Evolutionary conservation across 805 yeast species (phyloP).

Genomic region (Nakazawaea populi): DNA sequence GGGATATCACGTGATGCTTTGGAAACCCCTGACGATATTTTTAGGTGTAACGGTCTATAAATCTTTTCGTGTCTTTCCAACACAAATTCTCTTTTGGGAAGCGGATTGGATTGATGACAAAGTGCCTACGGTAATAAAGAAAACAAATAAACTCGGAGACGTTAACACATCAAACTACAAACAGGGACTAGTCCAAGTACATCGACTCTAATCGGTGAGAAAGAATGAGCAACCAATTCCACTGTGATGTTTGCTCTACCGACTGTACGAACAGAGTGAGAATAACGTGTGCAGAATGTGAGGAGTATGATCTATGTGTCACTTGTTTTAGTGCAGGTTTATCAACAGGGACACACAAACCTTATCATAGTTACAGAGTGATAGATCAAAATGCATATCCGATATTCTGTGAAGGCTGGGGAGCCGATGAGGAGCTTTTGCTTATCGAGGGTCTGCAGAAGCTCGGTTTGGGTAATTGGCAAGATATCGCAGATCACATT

Average conservation of each 20-base stretch:
- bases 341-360: conserved; percentile 79
- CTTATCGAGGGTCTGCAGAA: conserved; percentile 90
- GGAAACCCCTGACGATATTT: neutral
- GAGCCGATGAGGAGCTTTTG: conserved; percentile 93
- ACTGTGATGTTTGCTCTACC: conserved; percentile 94
- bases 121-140: neutral
- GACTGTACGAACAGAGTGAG: conserved; percentile 93
- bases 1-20: neutral
- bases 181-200: conserved; percentile 8
- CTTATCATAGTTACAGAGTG: conserved; percentile 88
- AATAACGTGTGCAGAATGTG: conserved; percentile 86
- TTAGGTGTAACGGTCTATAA: neutral
- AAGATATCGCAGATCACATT: conserved; percentile 93
- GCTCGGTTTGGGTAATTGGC: conserved; percentile 95
- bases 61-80: too few species aligned
- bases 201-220: neutral
- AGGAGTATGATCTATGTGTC: conserved; percentile 95
- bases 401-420: conserved; percentile 87
- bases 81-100: neutral
- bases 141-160: neutral
- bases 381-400: conserved; percentile 96
- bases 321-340: conserved; percentile 91
- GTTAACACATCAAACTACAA: conserved; percentile 13
- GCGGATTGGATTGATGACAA: neutral
- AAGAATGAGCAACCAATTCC: conserved; percentile 44